phyloP scores from a whole-genome alignment of 2,329 filamentous ascomycete genomes.

The Trichoderma semiorbis region DNA sequence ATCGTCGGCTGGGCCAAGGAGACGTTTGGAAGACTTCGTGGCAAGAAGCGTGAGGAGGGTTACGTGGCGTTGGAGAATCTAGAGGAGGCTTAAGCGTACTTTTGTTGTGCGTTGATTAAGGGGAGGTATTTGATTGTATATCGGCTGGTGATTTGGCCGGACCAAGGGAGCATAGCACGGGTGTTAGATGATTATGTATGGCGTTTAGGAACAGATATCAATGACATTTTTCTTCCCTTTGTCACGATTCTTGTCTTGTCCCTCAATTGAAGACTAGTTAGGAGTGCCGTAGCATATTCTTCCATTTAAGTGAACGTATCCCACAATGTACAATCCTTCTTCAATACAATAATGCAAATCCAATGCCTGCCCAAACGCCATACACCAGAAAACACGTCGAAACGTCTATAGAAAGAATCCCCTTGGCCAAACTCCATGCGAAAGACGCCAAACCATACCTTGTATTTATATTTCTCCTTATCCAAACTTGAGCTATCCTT shows the following conservation, averaged over 20 bases:
- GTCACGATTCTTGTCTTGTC: not conserved
- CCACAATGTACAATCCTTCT: not conserved
- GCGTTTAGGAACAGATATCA: conserved; percentile 3
- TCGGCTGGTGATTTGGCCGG: not conserved
- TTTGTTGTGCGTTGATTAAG: not conserved
- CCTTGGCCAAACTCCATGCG: not conserved
- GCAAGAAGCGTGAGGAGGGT: conserved; percentile 47
- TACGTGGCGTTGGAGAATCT: conserved; percentile 58
- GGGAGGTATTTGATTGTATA: not conserved
- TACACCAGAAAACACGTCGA: not conserved
- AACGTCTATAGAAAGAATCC: not conserved
- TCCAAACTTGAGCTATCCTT: not conserved
- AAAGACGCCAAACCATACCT: not conserved
- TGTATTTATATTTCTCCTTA: not conserved
- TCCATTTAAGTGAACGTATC: not conserved
- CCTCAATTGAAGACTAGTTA: not conserved
- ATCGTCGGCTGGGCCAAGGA: conserved; percentile 43
- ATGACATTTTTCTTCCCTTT: not conserved
- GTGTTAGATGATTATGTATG: not conserved
- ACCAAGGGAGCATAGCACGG: conserved; percentile 15
- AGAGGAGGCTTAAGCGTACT: conserved; percentile 41
- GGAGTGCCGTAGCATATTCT: not conserved
- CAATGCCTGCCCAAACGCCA: not conserved
- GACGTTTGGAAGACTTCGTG: conserved; percentile 34
- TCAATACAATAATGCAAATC: not conserved